Percentiles rank a stretch among this genome's conserved stretches.
These are phyloP conservation scores for Fusarium poae DNA, from an alignment of 2,329 filamentous ascomycete genomes.

Conservation along the genomic window DNA sequence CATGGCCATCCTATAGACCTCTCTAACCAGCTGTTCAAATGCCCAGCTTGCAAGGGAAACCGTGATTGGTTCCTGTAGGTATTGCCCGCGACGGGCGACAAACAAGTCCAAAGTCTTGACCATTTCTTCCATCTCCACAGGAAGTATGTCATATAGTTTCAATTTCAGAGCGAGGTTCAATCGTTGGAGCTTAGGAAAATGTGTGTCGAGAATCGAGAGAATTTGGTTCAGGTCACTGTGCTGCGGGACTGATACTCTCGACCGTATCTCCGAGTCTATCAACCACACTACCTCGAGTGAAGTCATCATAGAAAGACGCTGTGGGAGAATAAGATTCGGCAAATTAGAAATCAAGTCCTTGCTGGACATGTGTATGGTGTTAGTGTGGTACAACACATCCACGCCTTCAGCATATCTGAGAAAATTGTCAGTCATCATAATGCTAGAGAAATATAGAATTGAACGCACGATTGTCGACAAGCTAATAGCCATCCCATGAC, in stretches of 20 bases:
- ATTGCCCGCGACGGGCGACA: background rate
- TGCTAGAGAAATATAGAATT: rapidly evolving
- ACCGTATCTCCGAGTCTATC: background rate
- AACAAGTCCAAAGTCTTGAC: background rate
- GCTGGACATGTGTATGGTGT: background rate
- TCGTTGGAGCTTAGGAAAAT: background rate
- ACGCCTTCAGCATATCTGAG: background rate
- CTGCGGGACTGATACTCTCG: background rate
- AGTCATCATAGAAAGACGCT: background rate
- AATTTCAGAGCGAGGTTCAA: background rate
- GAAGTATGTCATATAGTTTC: background rate
- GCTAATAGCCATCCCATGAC: background rate
- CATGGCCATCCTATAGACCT: background rate
- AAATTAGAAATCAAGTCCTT: rapidly evolving
- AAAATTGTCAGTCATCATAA: background rate
- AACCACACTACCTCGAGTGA: background rate
- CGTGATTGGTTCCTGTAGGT: background rate
- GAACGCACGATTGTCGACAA: background rate
- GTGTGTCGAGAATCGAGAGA: background rate
- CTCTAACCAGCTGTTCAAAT: background rate
- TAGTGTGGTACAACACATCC: background rate
- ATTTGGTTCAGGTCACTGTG: background rate
- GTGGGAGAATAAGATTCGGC: background rate
- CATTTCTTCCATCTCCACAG: background rate
- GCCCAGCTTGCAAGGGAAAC: background rate